Evolutionary conservation across 768 basidiomycete species (phyloP).

Genomic region (Mycena metata): DNA sequence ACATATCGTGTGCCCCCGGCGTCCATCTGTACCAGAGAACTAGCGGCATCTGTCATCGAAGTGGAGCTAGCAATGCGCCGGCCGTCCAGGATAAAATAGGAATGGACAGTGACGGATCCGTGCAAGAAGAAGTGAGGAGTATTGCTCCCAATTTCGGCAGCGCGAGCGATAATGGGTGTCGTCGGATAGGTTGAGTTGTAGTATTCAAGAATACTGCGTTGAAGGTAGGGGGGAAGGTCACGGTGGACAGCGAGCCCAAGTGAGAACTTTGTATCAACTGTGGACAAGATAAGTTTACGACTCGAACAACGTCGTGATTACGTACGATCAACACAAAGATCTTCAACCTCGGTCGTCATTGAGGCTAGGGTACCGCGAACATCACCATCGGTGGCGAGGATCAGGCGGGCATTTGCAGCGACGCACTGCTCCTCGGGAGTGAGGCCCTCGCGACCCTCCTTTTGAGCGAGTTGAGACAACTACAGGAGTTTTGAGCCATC

Average conservation of each 20-base stretch:
- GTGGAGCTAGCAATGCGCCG: slow-evolving; percentile 15
- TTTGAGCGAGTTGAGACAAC: slow-evolving; percentile 5
- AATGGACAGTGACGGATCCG: not conserved
- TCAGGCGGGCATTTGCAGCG: slow-evolving; percentile 2
- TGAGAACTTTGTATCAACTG: slow-evolving; percentile 10
- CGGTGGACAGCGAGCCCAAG: not conserved
- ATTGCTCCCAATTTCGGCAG: not conserved
- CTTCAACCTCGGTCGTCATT: slow-evolving; percentile 9
- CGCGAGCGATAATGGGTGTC: not conserved
- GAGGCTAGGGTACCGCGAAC: slow-evolving; percentile 4
- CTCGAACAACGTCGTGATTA: not conserved
- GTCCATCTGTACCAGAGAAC: slow-evolving; percentile 25
- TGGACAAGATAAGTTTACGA: not conserved
- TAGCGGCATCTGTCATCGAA: not conserved
- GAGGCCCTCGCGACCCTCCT: slow-evolving; percentile 1
- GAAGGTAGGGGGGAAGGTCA: not conserved
- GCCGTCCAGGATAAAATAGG: not conserved
- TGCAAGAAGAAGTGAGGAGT: not conserved
- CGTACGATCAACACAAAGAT: slow-evolving; percentile 8
- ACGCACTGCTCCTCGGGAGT: slow-evolving; percentile 12
- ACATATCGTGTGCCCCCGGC: slow-evolving; percentile 21
- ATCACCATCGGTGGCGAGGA: slow-evolving; percentile 12
- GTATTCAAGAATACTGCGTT: not conserved
- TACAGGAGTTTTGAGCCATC: slow-evolving; percentile 1
- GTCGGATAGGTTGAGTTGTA: not conserved